phyloP scores from a whole-genome alignment of 2,329 filamentous ascomycete genomes.

The Fusarium nanum region DNA sequence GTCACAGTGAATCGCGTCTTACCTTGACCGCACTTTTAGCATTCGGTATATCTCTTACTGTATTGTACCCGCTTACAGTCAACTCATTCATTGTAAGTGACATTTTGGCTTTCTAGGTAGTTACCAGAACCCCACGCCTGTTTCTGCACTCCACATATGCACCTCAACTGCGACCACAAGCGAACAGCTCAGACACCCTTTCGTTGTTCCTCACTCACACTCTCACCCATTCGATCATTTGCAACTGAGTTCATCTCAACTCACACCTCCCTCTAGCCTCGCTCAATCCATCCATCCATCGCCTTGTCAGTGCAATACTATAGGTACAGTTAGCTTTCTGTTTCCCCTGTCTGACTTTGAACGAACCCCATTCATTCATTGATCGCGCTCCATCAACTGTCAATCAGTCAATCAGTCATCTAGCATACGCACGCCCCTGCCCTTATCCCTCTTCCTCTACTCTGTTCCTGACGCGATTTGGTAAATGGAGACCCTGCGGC shows the following conservation, averaged over 20 bases:
- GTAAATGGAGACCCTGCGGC: slow-evolving; percentile 31
- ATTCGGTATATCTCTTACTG: not conserved
- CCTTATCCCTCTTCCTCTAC: slow-evolving; percentile 31
- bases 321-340: slow-evolving; percentile 7
- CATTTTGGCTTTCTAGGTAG: slow-evolving; percentile 33
- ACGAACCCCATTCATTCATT: slow-evolving; percentile 20
- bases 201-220: slow-evolving; percentile 24
- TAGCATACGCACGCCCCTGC: slow-evolving; percentile 27
- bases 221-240: slow-evolving; percentile 12
- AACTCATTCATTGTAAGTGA: slow-evolving; percentile 26
- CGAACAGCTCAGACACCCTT: slow-evolving; percentile 51
- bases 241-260: slow-evolving; percentile 17
- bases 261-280: slow-evolving; percentile 30
- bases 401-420: slow-evolving; percentile 4
- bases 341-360: slow-evolving; percentile 29
- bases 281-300: slow-evolving; percentile 4
- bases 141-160: slow-evolving; percentile 47
- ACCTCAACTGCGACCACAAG: slow-evolving; percentile 45
- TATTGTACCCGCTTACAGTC: slow-evolving; percentile 5
- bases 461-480: slow-evolving; percentile 46
- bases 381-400: slow-evolving; percentile 16
- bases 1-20: slow-evolving; percentile 18
- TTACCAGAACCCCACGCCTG: slow-evolving; percentile 54
- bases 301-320: not conserved
- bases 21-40: slow-evolving; percentile 27